A percentile compares a stretch with the other conserved stretches of the same genome.
These are phyloP conservation scores for Exsudoporus floridanus DNA, from an alignment of 1,284 basidiomycete species.

Conservation along the genomic window DNA sequence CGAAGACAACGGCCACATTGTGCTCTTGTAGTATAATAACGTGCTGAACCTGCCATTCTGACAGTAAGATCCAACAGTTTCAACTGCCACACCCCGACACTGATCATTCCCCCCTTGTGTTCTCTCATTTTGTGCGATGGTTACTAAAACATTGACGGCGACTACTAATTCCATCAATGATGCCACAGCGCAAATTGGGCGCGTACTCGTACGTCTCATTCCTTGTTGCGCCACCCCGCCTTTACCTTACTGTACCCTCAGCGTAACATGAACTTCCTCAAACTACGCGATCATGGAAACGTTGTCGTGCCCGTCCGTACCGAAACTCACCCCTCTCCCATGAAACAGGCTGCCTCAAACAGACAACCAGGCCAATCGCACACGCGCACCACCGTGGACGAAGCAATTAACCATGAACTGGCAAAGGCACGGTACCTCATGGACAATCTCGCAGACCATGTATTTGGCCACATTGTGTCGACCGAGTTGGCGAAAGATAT, in stretches of 20 bases:
- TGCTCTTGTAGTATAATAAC: too few relatives aligned
- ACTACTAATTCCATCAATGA: background rate
- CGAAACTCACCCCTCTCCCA: background rate
- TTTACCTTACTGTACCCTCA: background rate
- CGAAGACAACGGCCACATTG: too few relatives aligned
- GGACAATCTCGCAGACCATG: constrained; percentile 12
- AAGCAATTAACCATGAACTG: constrained; percentile 7
- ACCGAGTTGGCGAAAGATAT: constrained; percentile 8
- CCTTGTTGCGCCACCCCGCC: background rate
- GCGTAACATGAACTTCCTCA: constrained; percentile 10
- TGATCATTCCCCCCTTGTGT: background rate
- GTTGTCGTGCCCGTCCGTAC: background rate
- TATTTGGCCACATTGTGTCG: constrained; percentile 12
- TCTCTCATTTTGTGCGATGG: constrained; percentile 1
- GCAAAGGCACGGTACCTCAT: background rate
- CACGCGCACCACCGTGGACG: background rate
- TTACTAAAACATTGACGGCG: background rate
- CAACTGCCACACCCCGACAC: background rate
- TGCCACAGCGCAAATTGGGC: background rate
- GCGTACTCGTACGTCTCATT: constrained; percentile 1
- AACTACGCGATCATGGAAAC: background rate
- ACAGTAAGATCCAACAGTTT: background rate
- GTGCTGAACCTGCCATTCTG: background rate
- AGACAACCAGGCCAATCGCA: constrained; percentile 5
- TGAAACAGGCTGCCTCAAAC: constrained; percentile 3